phyloP scores from a whole-genome alignment of 441 rosid species.

The Erodium moschatum region DNA sequence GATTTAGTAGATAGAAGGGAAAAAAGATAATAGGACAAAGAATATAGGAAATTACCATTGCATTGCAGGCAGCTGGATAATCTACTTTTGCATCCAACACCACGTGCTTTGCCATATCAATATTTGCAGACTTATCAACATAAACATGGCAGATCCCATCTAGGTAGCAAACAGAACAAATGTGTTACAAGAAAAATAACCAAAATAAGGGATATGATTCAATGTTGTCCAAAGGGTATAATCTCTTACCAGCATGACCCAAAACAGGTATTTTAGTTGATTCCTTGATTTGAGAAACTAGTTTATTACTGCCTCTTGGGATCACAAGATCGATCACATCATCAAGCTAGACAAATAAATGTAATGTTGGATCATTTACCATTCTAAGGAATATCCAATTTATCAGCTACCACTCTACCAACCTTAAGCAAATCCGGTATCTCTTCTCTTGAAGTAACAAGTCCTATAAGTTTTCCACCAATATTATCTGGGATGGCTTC shows the following conservation, averaged over 20 bases:
- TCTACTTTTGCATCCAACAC: constrained; percentile 83
- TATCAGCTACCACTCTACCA: constrained; percentile 1
- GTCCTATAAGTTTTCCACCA: constrained; percentile 78
- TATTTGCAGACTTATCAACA: constrained; percentile 78
- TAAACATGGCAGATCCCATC: constrained; percentile 97
- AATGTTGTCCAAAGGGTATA: constrained; percentile 14
- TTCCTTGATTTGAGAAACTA: constrained; percentile 81
- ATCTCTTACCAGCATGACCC: constrained; percentile 83
- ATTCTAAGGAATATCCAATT: neutral
- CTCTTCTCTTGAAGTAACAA: constrained; percentile 90
- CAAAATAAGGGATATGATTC: constrained; percentile 1
- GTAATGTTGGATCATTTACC: constrained; percentile 14
- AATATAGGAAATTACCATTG: constrained; percentile 86
- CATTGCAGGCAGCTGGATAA: constrained; percentile 97
- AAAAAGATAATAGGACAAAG: neutral
- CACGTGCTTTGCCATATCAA: constrained; percentile 71
- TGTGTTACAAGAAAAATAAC: constrained; percentile 14
- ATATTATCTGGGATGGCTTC: constrained; percentile 67
- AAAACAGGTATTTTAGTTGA: constrained; percentile 95
- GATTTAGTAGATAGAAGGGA: too few relatives aligned
- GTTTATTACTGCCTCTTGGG: constrained; percentile 96
- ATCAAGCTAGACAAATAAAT: constrained; percentile 65
- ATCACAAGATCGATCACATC: constrained; percentile 97
- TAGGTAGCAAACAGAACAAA: constrained; percentile 27
- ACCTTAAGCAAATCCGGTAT: constrained; percentile 96